Evolutionary conservation across 495 filamentous ascomycete genomes (phyloP), one percentile per base, ranked within the genome.

Genomic region (Staphylotrichum tortipilum): DNA sequence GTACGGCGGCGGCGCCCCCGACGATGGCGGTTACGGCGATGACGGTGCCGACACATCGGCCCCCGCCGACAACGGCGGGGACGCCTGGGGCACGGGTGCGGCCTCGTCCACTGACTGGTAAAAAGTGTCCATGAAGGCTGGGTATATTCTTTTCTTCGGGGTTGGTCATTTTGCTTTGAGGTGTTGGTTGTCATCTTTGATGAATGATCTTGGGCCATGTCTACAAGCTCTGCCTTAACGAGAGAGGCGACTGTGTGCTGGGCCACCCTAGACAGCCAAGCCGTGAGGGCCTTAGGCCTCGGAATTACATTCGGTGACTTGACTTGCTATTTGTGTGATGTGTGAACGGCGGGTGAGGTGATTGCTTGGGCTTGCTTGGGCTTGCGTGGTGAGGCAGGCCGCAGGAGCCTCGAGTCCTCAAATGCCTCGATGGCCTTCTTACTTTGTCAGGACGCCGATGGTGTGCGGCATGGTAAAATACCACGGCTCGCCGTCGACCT

Each of bases 401-500:
- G 9, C 17, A 23, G 22, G 2, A 1, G 4, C 30, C n/a, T n/a
- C n/a, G n/a, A n/a, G n/a, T n/a, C n/a, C n/a, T n/a, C n/a, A n/a
- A n/a, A n/a, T n/a, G n/a, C n/a, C n/a, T n/a, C n/a, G n/a, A n/a
- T n/a, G n/a, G n/a, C n/a, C n/a, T n/a, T n/a, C 44, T 37, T 50
- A 60, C 21, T 60, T 60, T 24, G 54, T 60, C 30, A 60, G 39
- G 15, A 57, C 55, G 17, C 58, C 58, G 31, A 51, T 57, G 40
- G 54, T 40, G 67, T 85, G 78, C 26, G 81, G 79, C 56, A 82
- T 55, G 30, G 64, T 54, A 3, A 69, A 58, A 57, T 67, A 76
- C 63, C 67, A 69, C 50, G 69, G 72, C 44, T 71, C 73, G 39
- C 56, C 60, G 19, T 70, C 62, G 12, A 69, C 68, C 41, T 67